Base-by-base conservation (phyloP, 75 land plant species). In the Adiantum capillusveneris region DNA sequence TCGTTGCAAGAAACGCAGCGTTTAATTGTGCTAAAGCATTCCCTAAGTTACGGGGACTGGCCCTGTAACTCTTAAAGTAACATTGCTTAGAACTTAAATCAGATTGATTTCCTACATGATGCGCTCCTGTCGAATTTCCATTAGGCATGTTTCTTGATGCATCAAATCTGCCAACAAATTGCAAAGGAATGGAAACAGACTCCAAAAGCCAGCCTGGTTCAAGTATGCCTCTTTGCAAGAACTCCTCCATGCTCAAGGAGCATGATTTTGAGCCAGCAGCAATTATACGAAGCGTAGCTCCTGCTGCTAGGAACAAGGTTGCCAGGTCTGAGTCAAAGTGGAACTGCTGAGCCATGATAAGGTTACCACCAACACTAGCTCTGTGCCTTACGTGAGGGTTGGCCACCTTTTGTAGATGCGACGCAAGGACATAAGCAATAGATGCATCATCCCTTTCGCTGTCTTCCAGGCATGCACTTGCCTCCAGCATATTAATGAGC, bases 311-410 rank as follows among this genome's bases (percentile, higher is more conserved):
- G 41, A 88, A 80, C 43, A 92, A 53, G 29, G 97, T 92, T 18
- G 97, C 80, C 67, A 92, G 49, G 60, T 92, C 97, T 30, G 97
- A 92, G 25, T 82, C 81, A 65, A 88, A 85, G 18, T 53, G 25
- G 7, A 73, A 60, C 29, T 72, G 82, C 29, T 88, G 85, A 25
- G 94, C 81, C 94, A 91, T 75, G 14, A 91, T 75, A 49, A 91
- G 31, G 71, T 91, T 91, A 1, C 97, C 97, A 6, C 97, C 97
- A 1, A 91, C 45, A 60, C 97, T 91, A 24, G 85, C 97, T 22
- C 78, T 70, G 54, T 91, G 88, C 36, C 97, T 29, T 25, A 88
- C 67, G 39, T n/a, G n/a, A n/a, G n/a, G n/a, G n/a, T n/a, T n/a
- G n/a, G n/a, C n/a, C n/a, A n/a, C n/a, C n/a, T n/a, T 75, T 81